Conservation (phyloP, 1,139 yeast species). For the Zygosaccharomyces sapae region DNA sequence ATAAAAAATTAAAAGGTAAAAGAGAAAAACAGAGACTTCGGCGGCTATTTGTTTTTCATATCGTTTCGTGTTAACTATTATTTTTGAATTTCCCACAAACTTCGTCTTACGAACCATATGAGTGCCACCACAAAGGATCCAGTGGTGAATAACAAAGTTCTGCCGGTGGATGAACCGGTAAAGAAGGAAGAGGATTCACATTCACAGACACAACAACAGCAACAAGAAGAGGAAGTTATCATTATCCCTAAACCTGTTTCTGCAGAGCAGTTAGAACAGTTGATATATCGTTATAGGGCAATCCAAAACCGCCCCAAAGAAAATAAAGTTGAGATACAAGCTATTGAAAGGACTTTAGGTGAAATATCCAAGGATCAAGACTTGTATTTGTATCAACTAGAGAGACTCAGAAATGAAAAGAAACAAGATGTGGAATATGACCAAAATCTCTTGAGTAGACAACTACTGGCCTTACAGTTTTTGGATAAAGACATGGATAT, state of each 20-base stretch:
- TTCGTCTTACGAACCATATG: constrained; percentile 3
- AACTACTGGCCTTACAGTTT: constrained; percentile 69
- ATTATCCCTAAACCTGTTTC: constrained; percentile 30
- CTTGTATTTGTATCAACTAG: constrained; percentile 36
- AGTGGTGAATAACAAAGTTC: constrained; percentile 1
- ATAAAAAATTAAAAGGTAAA: constrained; percentile 7
- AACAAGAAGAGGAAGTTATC: constrained; percentile 9
- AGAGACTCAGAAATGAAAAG: constrained; percentile 31
- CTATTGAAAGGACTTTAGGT: constrained; percentile 37
- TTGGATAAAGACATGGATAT: constrained; percentile 74
- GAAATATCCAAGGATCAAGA: constrained; percentile 39
- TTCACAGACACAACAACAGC: not conserved
- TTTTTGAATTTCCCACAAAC: not conserved
- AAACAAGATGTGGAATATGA: constrained; percentile 39
- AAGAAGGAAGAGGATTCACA: not conserved
- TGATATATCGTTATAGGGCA: constrained; percentile 34
- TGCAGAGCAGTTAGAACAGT: constrained; percentile 30
- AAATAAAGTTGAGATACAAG: constrained; percentile 32
- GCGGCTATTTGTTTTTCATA: constrained; percentile 9
- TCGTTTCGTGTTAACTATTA: not conserved
- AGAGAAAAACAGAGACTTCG: constrained; percentile 4
- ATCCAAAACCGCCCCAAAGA: constrained; percentile 26
- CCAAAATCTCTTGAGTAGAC: constrained; percentile 53
- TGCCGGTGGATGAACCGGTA: constrained; percentile 1
- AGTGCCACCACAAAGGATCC: constrained; percentile 5